These are phyloP conservation scores for Glycine tomentella DNA, from an alignment of 306 rosid species.

Conservation along the genomic window DNA sequence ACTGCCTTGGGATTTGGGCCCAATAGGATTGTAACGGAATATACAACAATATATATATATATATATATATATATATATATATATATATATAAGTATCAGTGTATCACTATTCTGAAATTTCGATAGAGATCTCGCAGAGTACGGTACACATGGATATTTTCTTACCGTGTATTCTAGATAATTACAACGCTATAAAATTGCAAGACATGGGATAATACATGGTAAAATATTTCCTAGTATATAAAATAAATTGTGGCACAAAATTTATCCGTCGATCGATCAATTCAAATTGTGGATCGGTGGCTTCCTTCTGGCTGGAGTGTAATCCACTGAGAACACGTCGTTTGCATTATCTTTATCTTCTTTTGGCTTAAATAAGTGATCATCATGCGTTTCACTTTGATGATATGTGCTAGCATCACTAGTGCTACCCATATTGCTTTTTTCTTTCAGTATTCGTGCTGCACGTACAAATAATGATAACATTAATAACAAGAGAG, in stretches of 20 bases:
- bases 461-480: constrained; percentile 42
- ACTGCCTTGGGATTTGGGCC: no score
- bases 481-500: neutral
- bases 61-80: no score
- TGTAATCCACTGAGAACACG: constrained; percentile 78
- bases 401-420: neutral
- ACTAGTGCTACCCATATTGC: neutral
- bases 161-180: neutral
- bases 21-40: no score
- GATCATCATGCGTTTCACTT: constrained; percentile 44
- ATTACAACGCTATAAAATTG: neutral
- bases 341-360: constrained; percentile 46
- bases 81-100: neutral
- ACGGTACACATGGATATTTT: constrained; percentile 8
- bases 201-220: no score
- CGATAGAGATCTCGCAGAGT: neutral
- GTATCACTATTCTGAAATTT: neutral
- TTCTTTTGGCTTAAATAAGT: constrained; percentile 51
- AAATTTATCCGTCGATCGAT: constrained; percentile 6
- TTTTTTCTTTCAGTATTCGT: constrained; percentile 57
- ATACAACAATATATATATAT: no score
- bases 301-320: constrained; percentile 83
- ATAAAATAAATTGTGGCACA: constrained; percentile 16
- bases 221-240: no score
- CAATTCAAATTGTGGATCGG: constrained; percentile 79